These are phyloP conservation scores for Boletus pseudo-olivaceus DNA, from an alignment of 768 basidiomycete species.

Conservation along the genomic window DNA sequence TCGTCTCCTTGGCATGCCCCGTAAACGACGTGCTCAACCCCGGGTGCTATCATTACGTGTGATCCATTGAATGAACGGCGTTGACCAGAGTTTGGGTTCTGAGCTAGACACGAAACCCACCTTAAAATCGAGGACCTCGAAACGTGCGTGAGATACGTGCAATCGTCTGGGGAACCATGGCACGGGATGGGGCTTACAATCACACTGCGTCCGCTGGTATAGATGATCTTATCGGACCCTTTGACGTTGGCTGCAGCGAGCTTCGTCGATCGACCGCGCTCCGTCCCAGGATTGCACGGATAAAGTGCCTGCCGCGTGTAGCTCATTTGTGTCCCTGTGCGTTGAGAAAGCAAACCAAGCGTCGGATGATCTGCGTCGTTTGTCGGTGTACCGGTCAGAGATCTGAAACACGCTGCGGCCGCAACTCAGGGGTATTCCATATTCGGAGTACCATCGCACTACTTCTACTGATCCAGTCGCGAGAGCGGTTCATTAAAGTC, in stretches of 20 bases:
- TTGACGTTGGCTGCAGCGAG: conserved; percentile 58
- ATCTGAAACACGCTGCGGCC: conserved; percentile 8
- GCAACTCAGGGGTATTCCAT: conserved; percentile 19
- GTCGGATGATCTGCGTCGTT: neutral
- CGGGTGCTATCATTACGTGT: conserved; percentile 50
- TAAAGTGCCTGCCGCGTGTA: conserved; percentile 50
- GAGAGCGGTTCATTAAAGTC: neutral
- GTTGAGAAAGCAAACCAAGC: neutral
- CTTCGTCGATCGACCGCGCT: conserved; percentile 68
- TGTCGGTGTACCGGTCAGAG: conserved; percentile 1
- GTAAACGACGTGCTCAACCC: conserved; percentile 61
- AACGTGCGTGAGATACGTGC: neutral
- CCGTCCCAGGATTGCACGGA: conserved; percentile 67
- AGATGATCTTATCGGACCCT: conserved; percentile 67
- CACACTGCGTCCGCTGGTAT: conserved; percentile 79
- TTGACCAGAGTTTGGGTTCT: neutral
- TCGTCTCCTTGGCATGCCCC: conserved; percentile 80
- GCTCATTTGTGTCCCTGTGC: conserved; percentile 37
- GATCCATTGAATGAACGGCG: neutral
- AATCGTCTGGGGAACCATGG: neutral
- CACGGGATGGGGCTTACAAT: conserved; percentile 56
- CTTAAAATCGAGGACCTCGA: conserved; percentile 78
- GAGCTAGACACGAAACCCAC: conserved; percentile 38
- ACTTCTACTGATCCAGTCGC: neutral
- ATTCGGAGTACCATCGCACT: neutral